Base-by-base conservation (phyloP, 306 rosid genomes). In the Begonia masoniana region DNA sequence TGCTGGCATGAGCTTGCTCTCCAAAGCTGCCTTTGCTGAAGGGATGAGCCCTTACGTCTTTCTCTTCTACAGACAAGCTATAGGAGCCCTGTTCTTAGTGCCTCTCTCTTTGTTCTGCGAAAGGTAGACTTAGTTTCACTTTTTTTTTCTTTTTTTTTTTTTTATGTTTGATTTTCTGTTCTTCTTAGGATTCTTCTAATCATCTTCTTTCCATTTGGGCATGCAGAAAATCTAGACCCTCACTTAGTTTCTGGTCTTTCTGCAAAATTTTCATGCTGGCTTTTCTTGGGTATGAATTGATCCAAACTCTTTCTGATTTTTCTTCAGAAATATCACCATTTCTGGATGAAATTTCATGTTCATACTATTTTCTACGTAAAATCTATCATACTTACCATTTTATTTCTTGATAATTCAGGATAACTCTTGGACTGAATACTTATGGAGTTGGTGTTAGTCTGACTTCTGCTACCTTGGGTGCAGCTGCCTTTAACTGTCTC, bases 381-480 rank as follows among this genome's bases (percentile, higher is more conserved):
- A n/a, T n/a, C n/a, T n/a, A n/a, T 21, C 24, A 21, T 21, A 21
- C 24, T 21, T 21, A 1, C 24, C 4, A 21, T 21, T 31, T 31
- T 31, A 31, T 31, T 3, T 31, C 7, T 31, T 31, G 39, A 31
- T 31, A 31, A 31, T 53, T 43, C 80, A 85, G 96, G 75, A 78
- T 74, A 5, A 76, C 87, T 1, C 13, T 65, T 43, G 82, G 81
- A 68, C 71, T 78, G 71, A 72, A 83, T 63, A 13, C 72, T 31
- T 63, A 81, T 61, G 87, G 91, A 15, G 23, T 81, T 26, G 96
- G 71, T 3, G 75, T 83, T 59, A 50, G 51, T 42, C 74, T 78
- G 64, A 83, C 96, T 13, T 74, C 91, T 1, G 87, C 96, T 52
- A 81, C 81, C 58, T 75, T 87, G 53, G 96, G 91, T 51, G 82